Evolutionary conservation across 2,329 filamentous ascomycete species (phyloP).

Genomic region (Orbilia oligospora): DNA sequence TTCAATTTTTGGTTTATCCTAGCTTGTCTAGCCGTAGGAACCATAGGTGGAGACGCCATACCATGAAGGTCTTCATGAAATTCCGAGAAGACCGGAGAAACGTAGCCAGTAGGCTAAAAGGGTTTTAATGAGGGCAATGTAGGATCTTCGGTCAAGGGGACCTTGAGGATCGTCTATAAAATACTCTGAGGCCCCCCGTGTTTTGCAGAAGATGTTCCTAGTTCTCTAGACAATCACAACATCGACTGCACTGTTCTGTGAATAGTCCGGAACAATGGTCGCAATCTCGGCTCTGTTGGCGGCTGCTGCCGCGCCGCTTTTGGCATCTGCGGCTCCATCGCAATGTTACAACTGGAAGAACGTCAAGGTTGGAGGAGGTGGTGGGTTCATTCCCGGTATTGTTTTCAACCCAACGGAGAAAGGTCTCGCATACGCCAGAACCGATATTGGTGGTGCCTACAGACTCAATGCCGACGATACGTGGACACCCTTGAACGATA

Average conservation of each 20-base stretch:
- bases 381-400: constrained; percentile 73
- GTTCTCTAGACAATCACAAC: constrained; percentile 13
- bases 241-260: constrained; percentile 24
- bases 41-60: constrained; percentile 45
- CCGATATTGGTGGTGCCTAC: constrained; percentile 74
- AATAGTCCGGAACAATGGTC: constrained; percentile 42
- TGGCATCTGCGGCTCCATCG: constrained; percentile 56
- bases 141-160: constrained; percentile 5
- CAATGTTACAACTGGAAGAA: constrained; percentile 69
- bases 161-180: constrained; percentile 55
- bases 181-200: constrained; percentile 16
- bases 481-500: constrained; percentile 73
- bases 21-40: constrained; percentile 11
- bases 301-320: constrained; percentile 45
- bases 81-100: constrained; percentile 49
- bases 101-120: constrained; percentile 37
- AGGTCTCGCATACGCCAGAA: constrained; percentile 72
- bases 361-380: constrained; percentile 72
- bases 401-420: constrained; percentile 71
- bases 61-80: constrained; percentile 6
- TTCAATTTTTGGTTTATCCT: constrained; percentile 35
- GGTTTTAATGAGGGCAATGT: neutral
- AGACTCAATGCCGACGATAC: constrained; percentile 72
- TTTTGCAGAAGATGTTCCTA: constrained; percentile 4
- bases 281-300: constrained; percentile 42